Percentiles rank a stretch among this genome's conserved stretches.
phyloP scores from a whole-genome alignment of 176 grass and related monocot genomes.

The Carex littledalei region DNA sequence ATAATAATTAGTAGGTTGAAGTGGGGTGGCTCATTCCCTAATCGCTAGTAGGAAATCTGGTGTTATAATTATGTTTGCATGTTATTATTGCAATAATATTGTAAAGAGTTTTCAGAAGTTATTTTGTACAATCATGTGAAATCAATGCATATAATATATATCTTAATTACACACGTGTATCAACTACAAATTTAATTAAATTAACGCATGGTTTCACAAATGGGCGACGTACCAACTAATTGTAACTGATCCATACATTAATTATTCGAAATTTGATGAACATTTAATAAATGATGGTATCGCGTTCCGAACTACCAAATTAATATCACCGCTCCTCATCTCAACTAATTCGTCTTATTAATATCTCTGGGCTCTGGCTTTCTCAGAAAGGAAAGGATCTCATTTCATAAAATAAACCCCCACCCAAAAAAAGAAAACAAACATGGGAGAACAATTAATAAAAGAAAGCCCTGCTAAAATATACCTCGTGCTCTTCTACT shows the following conservation, averaged over 20 bases:
- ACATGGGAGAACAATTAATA: neutral
- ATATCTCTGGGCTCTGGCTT: too few relatives aligned
- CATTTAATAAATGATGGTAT: too few relatives aligned
- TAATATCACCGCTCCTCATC: too few relatives aligned
- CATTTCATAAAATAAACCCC: neutral
- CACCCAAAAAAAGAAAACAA: neutral
- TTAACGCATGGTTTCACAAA: neutral
- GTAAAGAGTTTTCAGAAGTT: neutral
- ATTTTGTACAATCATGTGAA: neutral
- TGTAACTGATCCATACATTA: too few relatives aligned
- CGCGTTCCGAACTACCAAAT: too few relatives aligned
- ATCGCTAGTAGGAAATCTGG: neutral
- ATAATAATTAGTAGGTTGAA: neutral
- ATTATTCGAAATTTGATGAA: too few relatives aligned
- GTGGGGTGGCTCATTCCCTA: neutral
- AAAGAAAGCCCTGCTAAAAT: neutral
- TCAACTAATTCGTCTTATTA: too few relatives aligned
- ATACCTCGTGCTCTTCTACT: slow-evolving; percentile 22
- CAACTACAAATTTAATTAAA: neutral
- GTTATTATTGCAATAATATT: neutral
- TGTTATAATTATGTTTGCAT: neutral
- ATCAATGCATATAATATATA: neutral
- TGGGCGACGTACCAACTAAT: too few relatives aligned
- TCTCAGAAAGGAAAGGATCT: too few relatives aligned
- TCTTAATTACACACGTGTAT: too few relatives aligned